A percentile compares a stretch with the other conserved stretches of the same genome.
These are phyloP conservation scores for Arabis hirsuta DNA, from an alignment of 345 rosid species.

Conservation along the genomic window DNA sequence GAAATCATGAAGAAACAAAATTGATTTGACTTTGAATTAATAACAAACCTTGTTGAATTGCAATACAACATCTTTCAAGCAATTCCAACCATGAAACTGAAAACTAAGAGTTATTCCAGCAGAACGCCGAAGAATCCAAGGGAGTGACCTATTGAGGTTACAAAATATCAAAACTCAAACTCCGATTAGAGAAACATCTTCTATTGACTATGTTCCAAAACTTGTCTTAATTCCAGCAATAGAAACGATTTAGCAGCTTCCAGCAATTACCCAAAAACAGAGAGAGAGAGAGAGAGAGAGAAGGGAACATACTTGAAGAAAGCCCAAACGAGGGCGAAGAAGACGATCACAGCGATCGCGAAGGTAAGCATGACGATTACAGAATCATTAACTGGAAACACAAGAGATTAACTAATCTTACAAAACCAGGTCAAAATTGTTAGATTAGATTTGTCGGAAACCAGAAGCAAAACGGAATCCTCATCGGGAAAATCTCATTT, in stretches of 20 bases:
- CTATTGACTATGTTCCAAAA: too few species aligned
- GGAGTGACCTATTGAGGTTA: conserved; percentile 57
- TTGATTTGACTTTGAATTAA: background rate
- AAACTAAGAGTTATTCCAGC: conserved; percentile 75
- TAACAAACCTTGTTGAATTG: conserved; percentile 76
- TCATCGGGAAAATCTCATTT: too few species aligned
- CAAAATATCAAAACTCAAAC: conserved; percentile 15
- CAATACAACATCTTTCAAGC: conserved; percentile 72
- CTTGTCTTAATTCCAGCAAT: too few species aligned
- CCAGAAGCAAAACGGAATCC: too few species aligned
- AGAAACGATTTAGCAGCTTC: too few species aligned
- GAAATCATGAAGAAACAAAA: background rate
- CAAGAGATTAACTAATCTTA: background rate
- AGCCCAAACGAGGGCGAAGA: conserved; percentile 29
- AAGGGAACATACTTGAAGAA: conserved; percentile 43
- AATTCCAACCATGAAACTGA: conserved; percentile 86
- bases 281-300: too few species aligned
- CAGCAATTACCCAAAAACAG: too few species aligned
- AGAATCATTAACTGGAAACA: background rate
- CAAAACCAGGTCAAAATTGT: too few species aligned
- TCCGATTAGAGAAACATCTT: background rate
- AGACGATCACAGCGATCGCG: conserved; percentile 33
- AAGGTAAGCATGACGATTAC: conserved; percentile 32
- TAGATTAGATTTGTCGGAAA: too few species aligned
- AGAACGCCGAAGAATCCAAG: conserved; percentile 68